phyloP scores from a whole-genome alignment of 768 basidiomycete species.

The Dacryopinax primogenitus region DNA sequence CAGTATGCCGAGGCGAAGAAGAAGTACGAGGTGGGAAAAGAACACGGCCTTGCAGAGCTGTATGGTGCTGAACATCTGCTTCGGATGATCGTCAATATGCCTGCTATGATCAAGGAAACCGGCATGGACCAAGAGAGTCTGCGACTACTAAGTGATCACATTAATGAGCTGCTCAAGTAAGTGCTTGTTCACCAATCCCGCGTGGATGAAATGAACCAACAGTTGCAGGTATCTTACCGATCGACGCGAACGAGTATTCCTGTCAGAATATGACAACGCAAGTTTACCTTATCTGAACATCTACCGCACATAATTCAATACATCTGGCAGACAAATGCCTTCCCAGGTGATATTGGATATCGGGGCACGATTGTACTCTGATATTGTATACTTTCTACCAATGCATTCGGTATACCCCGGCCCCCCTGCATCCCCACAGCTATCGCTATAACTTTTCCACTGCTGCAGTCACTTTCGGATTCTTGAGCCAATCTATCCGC shows the following conservation, averaged over 20 bases:
- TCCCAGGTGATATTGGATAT: not conserved
- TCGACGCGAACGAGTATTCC: conserved; percentile 61
- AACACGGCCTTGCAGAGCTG: conserved; percentile 76
- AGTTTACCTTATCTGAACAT: conserved; percentile 70
- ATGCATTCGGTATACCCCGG: not conserved
- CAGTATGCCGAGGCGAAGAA: conserved; percentile 77
- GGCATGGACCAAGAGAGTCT: conserved; percentile 86
- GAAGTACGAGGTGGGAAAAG: conserved; percentile 47
- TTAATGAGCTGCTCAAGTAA: conserved; percentile 73
- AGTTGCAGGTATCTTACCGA: conserved; percentile 63
- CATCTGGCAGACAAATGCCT: not conserved
- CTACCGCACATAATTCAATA: conserved; percentile 45
- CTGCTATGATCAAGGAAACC: conserved; percentile 77
- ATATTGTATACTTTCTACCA: conserved; percentile 6
- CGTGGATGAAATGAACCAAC: not conserved
- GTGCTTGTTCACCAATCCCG: conserved; percentile 20
- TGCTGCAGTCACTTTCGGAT: conserved; percentile 19
- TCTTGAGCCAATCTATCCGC: conserved; percentile 38
- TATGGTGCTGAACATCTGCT: conserved; percentile 93
- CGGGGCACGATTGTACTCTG: not conserved
- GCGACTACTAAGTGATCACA: conserved; percentile 69
- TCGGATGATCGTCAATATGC: conserved; percentile 83
- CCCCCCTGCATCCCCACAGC: not conserved
- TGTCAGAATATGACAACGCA: conserved; percentile 64
- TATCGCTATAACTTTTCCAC: not conserved